Evolutionary conservation across 2,329 filamentous ascomycete genomes (phyloP).

Genomic region (Plenodomus biglobosus): DNA sequence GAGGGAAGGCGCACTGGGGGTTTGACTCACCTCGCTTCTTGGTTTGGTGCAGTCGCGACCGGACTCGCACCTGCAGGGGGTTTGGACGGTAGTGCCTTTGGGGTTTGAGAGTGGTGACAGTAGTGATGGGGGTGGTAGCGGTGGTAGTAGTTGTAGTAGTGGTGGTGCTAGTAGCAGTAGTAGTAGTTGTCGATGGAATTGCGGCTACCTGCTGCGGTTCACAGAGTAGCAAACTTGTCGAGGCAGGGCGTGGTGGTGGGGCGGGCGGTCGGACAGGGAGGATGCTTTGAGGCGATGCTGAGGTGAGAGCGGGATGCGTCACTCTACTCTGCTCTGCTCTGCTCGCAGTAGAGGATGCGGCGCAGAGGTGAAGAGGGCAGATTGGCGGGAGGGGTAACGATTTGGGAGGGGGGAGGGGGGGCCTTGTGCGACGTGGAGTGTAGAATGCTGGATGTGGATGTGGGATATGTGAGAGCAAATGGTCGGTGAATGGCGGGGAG

Average conservation of each 20-base stretch:
- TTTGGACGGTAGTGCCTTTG: constrained; percentile 10
- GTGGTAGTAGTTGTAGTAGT: not conserved
- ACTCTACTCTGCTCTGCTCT: not conserved
- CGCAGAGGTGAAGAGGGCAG: constrained; percentile 10
- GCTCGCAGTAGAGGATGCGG: constrained; percentile 3
- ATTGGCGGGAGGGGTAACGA: constrained; percentile 13
- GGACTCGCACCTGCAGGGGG: constrained; percentile 7
- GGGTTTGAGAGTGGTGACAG: constrained; percentile 1
- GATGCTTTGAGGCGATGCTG: constrained; percentile 33
- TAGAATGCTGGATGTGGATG: constrained; percentile 23
- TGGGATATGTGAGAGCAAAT: constrained; percentile 25
- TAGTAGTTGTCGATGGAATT: not conserved
- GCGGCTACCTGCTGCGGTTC: constrained; percentile 15
- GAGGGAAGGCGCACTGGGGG: constrained; percentile 16
- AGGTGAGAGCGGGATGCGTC: constrained; percentile 18
- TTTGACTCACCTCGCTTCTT: constrained; percentile 39
- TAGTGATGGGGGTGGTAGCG: constrained; percentile 1
- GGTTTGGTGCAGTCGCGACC: constrained; percentile 15
- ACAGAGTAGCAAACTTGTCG: constrained; percentile 24
- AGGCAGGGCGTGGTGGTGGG: constrained; percentile 8
- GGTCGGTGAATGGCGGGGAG: constrained; percentile 35
- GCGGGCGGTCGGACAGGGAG: constrained; percentile 9
- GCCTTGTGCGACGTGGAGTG: constrained; percentile 23
- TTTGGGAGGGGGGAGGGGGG: no score
- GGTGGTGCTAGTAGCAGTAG: not conserved